phyloP scores from a whole-genome alignment of 257 asterid species.

The Solanum chilense region DNA sequence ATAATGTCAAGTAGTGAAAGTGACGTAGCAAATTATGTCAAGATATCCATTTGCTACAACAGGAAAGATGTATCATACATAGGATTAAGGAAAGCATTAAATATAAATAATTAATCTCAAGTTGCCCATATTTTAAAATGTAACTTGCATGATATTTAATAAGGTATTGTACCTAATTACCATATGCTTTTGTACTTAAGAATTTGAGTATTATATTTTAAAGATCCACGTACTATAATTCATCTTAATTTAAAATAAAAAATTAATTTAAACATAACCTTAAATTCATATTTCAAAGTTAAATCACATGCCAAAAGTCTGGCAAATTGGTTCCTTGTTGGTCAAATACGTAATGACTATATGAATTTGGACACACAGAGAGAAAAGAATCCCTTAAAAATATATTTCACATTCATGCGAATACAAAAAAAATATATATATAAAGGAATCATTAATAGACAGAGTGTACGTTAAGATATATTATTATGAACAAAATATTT shows the following conservation, averaged over 20 bases:
- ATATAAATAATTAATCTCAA: neutral
- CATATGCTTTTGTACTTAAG: neutral
- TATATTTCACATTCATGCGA: no score
- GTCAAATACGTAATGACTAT: neutral
- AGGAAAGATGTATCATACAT: constrained; percentile 2
- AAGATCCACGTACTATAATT: constrained; percentile 12
- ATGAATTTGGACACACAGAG: neutral
- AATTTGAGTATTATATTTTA: neutral
- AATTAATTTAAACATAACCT: neutral
- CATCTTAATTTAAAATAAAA: constrained; percentile 17
- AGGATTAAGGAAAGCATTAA: constrained; percentile 2
- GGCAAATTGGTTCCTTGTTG: constrained; percentile 5
- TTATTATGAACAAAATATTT: neutral
- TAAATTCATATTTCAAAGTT: constrained; percentile 6
- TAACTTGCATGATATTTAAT: constrained; percentile 10
- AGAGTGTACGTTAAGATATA: constrained; percentile 9
- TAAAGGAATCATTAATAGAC: neutral
- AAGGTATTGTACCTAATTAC: neutral
- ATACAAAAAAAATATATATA: no score
- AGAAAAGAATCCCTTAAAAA: neutral
- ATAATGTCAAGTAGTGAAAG: neutral
- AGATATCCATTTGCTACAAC: constrained; percentile 20
- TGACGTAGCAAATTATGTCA: neutral
- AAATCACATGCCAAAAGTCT: neutral
- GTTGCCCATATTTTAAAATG: constrained; percentile 7